Percentiles rank a stretch among this genome's conserved stretches.
Evolutionary conservation across 768 basidiomycete species (phyloP).

Genomic region (Rhizopogon rudus): DNA sequence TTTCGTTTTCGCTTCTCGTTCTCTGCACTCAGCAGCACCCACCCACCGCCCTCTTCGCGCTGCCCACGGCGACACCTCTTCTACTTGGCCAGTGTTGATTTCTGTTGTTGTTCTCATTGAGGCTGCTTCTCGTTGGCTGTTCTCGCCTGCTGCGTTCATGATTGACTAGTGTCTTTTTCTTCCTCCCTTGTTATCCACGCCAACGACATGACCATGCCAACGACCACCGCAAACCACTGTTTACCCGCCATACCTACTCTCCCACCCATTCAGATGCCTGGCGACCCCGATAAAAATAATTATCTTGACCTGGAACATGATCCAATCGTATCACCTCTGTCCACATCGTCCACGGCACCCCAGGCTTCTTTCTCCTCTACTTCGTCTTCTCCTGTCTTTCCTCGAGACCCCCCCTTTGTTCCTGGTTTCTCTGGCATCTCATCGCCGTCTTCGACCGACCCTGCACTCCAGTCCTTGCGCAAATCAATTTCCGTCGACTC

Average conservation of each 20-base stretch:
- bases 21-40: neutral
- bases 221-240: constrained; percentile 17
- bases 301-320: constrained; percentile 4
- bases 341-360: constrained; percentile 29
- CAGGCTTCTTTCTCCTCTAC: constrained; percentile 41
- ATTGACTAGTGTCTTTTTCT: neutral
- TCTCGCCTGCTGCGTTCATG: neutral
- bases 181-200: neutral
- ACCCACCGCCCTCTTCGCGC: neutral
- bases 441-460: constrained; percentile 16
- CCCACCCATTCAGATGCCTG: constrained; percentile 40
- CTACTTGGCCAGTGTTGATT: constrained; percentile 1
- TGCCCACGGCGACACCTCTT: neutral
- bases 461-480: constrained; percentile 38
- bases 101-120: neutral
- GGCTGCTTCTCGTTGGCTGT: neutral
- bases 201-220: constrained; percentile 13
- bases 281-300: constrained; percentile 16
- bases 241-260: constrained; percentile 36
- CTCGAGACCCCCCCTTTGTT: neutral
- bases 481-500: constrained; percentile 81
- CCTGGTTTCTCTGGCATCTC: neutral
- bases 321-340: constrained; percentile 17
- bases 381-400: constrained; percentile 30
- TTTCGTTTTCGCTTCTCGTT: constrained; percentile 6